Evolutionary conservation across 345 rosid genomes (phyloP), one percentile per base, ranked within the genome.

Genomic region (Sapria himalayana): DNA sequence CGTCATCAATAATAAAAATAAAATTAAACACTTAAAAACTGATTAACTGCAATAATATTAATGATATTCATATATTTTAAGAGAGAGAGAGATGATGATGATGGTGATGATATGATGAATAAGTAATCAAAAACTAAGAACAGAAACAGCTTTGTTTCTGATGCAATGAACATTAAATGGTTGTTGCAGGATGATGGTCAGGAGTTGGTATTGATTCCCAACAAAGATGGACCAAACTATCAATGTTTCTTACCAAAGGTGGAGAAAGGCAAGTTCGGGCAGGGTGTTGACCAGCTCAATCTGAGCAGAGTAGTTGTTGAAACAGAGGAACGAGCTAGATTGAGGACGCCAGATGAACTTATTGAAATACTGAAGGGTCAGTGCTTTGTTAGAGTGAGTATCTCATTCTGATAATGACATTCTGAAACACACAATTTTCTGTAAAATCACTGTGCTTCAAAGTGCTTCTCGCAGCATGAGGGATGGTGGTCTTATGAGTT

Each of bases 401-500:
- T 48, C 43, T 45, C 20, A 21, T 25, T 1, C 32, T 33, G 17
- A 42, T 6, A 27, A 24, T 15, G 25, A 41, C 13, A 4, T 48
- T 1, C 29, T 41, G 19, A 14, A 13, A 18, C 7, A 9, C 34
- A 23, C 12, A 19, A 11, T 2, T 15, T 37, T 1, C 14, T 38
- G 11, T 31, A 9, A 32, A 17, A 29, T 10, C 4, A 25, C 11
- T 16, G 33, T 41, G 17, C 36, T 21, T 14, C 25, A 9, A 21
- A 25, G 11, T 19, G 25, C 18, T 43, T 33, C 36, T 3, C 64
- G 73, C 78, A 81, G 94, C 93, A 82, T 81, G 98, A 82, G 44
- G 93, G 91, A 67, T 89, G 98, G 98, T 82, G 98, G 94, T 68
- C 84, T 7, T 89, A 81, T 57, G 94, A 82, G 56, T 79, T 82